A percentile compares a stretch with the other conserved stretches of the same genome.
Conservation (phyloP, 73 alveolate genomes). For the Paramecium caudatum region DNA sequence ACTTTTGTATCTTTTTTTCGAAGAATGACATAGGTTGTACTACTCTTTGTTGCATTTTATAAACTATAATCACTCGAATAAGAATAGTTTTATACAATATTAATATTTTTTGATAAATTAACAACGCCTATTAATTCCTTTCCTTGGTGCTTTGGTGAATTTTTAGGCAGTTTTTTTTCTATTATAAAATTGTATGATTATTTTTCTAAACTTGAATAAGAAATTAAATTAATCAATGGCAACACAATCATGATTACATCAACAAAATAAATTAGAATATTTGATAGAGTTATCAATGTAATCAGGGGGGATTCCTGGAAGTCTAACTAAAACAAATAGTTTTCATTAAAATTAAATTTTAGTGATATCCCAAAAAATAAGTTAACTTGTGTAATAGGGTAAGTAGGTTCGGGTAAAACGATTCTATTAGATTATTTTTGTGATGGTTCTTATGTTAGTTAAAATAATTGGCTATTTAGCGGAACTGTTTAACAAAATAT, state of each 20-base stretch:
- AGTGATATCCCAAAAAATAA: not conserved
- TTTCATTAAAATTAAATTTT: not conserved
- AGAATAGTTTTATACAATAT: constrained; percentile 18
- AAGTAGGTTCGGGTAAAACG: constrained; percentile 62
- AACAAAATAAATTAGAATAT: not conserved
- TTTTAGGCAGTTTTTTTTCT: constrained; percentile 60
- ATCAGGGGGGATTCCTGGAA: not conserved
- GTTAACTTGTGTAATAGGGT: constrained; percentile 57
- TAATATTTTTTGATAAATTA: constrained; percentile 53
- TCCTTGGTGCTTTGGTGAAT: constrained; percentile 68
- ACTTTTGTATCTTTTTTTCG: constrained; percentile 37
- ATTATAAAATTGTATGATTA: constrained; percentile 18
- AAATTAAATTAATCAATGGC: not conserved
- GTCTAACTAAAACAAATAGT: not conserved
- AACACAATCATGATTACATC: not conserved
- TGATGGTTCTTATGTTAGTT: constrained; percentile 66
- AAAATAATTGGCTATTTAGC: constrained; percentile 62
- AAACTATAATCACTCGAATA: constrained; percentile 13
- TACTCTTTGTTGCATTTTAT: constrained; percentile 49
- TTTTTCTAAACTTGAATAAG: not conserved
- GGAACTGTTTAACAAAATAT: constrained; percentile 64
- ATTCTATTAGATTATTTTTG: constrained; percentile 20
- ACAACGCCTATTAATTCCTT: constrained; percentile 19
- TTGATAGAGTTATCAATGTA: constrained; percentile 42
- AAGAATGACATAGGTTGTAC: constrained; percentile 60